Percentiles rank a stretch among this genome's conserved stretches.
Evolutionary conservation across 2,329 filamentous ascomycete species (phyloP).

Genomic region (Fonsecaea nubica): DNA sequence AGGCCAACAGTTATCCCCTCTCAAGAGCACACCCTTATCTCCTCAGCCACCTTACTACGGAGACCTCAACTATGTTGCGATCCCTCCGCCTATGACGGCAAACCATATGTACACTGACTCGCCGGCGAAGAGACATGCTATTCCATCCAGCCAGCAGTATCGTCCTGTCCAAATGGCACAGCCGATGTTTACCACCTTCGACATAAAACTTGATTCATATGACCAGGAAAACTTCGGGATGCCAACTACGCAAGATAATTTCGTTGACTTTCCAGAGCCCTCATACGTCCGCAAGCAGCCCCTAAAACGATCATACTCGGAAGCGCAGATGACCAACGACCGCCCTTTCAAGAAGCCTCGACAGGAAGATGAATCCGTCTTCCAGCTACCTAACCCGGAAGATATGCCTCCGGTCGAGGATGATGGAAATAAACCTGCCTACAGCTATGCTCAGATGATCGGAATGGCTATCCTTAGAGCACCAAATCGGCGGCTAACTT

Average conservation of each 20-base stretch:
- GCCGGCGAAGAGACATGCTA: conserved; percentile 52
- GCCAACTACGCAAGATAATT: conserved; percentile 51
- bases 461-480: conserved; percentile 95
- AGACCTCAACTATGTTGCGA: conserved; percentile 69
- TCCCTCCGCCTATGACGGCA: conserved; percentile 53
- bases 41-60: conserved; percentile 62
- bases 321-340: conserved; percentile 76
- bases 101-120: conserved; percentile 56
- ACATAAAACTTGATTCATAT: conserved; percentile 47
- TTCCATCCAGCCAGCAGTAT: conserved; percentile 45
- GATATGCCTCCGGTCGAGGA: conserved; percentile 84
- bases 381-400: conserved; percentile 70
- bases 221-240: conserved; percentile 59
- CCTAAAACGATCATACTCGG: conserved; percentile 69
- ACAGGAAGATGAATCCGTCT: conserved; percentile 57
- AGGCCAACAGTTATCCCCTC: conserved; percentile 52
- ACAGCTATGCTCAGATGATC: conserved; percentile 94
- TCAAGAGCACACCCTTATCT: conserved; percentile 73
- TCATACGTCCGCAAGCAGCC: conserved; percentile 53
- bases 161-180: conserved; percentile 50
- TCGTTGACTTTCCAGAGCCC: conserved; percentile 56
- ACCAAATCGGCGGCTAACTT: conserved; percentile 79
- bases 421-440: conserved; percentile 84
- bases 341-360: conserved; percentile 73
- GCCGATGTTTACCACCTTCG: conserved; percentile 59